These are phyloP conservation scores for Discostella stelligeroides DNA, from an alignment of 108 stramenopile genomes.

Conservation along the genomic window DNA sequence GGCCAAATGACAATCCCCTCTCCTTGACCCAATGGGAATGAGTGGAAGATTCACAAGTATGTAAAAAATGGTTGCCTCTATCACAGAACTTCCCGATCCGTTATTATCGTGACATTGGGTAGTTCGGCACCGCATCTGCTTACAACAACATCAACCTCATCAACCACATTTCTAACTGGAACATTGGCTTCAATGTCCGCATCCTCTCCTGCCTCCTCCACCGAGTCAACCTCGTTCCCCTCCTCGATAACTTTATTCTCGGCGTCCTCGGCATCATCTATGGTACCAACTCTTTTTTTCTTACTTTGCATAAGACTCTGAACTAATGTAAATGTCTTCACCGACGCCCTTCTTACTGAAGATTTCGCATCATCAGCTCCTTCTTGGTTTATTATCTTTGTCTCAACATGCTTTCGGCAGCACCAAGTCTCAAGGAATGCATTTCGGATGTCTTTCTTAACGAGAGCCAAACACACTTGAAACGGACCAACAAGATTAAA, in stretches of 20 bases:
- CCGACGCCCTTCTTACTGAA: too few species aligned
- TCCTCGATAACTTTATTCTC: background rate
- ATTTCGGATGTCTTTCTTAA: slow-evolving; percentile 36
- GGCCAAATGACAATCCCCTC: too few species aligned
- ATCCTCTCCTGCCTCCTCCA: background rate
- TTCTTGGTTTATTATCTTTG: background rate
- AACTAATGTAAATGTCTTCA: background rate
- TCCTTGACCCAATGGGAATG: too few species aligned
- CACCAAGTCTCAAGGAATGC: slow-evolving; percentile 32
- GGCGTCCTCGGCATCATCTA: background rate
- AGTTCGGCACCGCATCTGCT: too few species aligned
- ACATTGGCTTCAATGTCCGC: background rate
- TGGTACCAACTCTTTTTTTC: background rate
- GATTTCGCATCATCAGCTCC: too few species aligned
- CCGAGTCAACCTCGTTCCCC: background rate
- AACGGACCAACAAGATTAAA: slow-evolving; percentile 35
- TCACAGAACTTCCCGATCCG: too few species aligned
- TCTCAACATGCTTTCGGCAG: slow-evolving; percentile 11
- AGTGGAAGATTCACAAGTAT: too few species aligned
- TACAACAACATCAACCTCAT: too few species aligned
- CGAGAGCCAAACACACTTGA: slow-evolving; percentile 30
- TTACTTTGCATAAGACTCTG: background rate
- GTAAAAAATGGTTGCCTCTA: too few species aligned
- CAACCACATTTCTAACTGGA: background rate
- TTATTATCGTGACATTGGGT: too few species aligned